Percentiles rank a stretch among this genome's conserved stretches.
These are phyloP conservation scores for Hypoxylon perforatum DNA, from an alignment of 495 filamentous ascomycete species.

Conservation along the genomic window DNA sequence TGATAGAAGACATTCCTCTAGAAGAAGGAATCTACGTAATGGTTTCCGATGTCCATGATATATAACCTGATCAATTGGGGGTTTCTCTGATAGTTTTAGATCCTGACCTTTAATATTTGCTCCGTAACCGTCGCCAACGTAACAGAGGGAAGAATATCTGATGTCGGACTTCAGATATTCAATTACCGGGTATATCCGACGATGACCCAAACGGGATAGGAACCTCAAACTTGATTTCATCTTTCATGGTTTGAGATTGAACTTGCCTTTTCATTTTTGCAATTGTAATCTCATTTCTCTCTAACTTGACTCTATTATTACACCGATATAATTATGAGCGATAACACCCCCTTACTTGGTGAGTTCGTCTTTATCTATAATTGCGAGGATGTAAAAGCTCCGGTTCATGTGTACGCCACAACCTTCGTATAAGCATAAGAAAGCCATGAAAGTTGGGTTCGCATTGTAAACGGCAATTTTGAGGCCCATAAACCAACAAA, in stretches of 20 bases:
- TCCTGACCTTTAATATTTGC: no score
- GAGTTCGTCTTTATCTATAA: conserved; percentile 15
- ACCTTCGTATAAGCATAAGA: background rate
- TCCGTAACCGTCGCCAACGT: no score
- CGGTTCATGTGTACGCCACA: background rate
- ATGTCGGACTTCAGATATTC: background rate
- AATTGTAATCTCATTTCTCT: background rate
- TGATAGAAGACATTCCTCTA: no score
- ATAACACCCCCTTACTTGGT: conserved; percentile 28
- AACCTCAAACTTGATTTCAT: conserved; percentile 3
- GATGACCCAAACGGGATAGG: background rate
- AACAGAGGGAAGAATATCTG: no score
- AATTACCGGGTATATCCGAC: conserved; percentile 33
- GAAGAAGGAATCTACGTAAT: no score
- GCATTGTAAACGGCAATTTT: background rate
- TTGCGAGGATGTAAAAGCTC: conserved; percentile 20
- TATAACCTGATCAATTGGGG: no score
- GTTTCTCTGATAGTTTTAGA: no score
- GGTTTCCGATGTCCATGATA: no score
- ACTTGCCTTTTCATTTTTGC: background rate
- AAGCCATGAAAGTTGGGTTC: background rate
- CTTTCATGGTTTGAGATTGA: background rate
- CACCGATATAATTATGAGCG: conserved; percentile 11
- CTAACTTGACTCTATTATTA: background rate
- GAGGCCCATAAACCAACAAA: conserved; percentile 8